Percentiles rank a stretch among this genome's conserved stretches.
These are phyloP conservation scores for Cercospora sojina DNA, from an alignment of 2,329 filamentous ascomycete species.

Conservation along the genomic window DNA sequence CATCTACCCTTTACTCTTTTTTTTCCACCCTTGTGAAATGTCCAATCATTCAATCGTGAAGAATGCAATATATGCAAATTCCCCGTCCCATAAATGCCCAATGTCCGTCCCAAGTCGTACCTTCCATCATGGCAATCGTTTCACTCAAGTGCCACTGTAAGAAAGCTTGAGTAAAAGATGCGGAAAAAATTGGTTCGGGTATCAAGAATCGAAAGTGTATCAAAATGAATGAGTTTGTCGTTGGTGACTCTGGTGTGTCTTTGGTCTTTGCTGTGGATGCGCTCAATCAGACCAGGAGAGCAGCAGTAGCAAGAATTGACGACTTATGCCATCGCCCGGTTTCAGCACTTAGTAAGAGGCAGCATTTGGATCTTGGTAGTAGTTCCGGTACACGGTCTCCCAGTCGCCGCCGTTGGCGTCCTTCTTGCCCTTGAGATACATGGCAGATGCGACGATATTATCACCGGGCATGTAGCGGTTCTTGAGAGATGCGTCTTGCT, in stretches of 20 bases:
- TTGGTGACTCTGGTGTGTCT: neutral
- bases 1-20: neutral
- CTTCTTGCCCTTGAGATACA: constrained; percentile 12
- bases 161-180: constrained; percentile 6
- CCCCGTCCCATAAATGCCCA: neutral
- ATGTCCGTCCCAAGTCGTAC: neutral
- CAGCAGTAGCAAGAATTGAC: neutral
- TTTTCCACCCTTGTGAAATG: neutral
- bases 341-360: neutral
- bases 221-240: neutral
- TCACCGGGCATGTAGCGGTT: constrained; percentile 18
- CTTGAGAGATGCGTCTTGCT: constrained; percentile 8
- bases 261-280: neutral
- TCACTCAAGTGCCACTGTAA: constrained; percentile 9
- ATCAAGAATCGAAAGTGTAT: neutral
- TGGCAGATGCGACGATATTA: constrained; percentile 16
- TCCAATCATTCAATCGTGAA: neutral
- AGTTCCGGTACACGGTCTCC: constrained; percentile 7
- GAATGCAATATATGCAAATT: neutral
- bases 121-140: neutral
- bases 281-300: constrained; percentile 7
- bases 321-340: neutral
- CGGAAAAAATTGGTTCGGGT: neutral
- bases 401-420: constrained; percentile 10
- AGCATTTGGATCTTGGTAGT: constrained; percentile 17